Evolutionary conservation across 148 eudicot genomes (phyloP).

Genomic region (Silene conica): DNA sequence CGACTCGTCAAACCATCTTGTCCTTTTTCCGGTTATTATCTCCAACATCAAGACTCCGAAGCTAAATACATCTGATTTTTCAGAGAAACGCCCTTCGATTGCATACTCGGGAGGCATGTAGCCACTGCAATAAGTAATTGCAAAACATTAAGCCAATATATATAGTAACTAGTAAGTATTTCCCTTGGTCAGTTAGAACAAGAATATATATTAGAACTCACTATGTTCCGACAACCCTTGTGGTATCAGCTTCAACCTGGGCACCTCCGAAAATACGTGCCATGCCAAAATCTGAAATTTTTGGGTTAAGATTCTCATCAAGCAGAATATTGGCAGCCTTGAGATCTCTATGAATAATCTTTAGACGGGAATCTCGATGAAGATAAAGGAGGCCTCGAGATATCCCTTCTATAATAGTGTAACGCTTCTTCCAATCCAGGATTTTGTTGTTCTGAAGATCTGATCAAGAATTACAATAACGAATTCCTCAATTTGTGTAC

Average conservation of each 20-base stretch:
- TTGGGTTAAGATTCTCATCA: constrained; percentile 16
- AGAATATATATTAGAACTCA: neutral
- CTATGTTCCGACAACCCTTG: constrained; percentile 34
- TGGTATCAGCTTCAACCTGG: constrained; percentile 29
- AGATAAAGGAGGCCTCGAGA: constrained; percentile 23
- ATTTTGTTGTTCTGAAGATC: neutral
- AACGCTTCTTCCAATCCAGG: constrained; percentile 28
- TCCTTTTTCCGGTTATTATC: constrained; percentile 26
- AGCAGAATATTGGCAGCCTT: constrained; percentile 16
- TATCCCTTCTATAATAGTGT: constrained; percentile 30
- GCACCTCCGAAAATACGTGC: constrained; percentile 33
- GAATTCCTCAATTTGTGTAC: too few relatives aligned
- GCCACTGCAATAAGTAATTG: constrained; percentile 18
- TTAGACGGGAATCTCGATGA: constrained; percentile 22
- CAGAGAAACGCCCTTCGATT: constrained; percentile 31
- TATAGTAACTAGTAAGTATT: neutral
- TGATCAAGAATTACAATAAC: neutral
- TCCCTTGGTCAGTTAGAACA: neutral
- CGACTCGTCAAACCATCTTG: constrained; percentile 15
- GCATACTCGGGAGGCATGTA: constrained; percentile 36
- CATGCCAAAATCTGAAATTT: constrained; percentile 44
- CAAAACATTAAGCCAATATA: neutral
- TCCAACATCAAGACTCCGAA: constrained; percentile 32
- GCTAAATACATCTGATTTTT: constrained; percentile 30
- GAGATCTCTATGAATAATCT: constrained; percentile 22